phyloP scores from a whole-genome alignment of 768 basidiomycete species.

The Amanita phalloides region DNA sequence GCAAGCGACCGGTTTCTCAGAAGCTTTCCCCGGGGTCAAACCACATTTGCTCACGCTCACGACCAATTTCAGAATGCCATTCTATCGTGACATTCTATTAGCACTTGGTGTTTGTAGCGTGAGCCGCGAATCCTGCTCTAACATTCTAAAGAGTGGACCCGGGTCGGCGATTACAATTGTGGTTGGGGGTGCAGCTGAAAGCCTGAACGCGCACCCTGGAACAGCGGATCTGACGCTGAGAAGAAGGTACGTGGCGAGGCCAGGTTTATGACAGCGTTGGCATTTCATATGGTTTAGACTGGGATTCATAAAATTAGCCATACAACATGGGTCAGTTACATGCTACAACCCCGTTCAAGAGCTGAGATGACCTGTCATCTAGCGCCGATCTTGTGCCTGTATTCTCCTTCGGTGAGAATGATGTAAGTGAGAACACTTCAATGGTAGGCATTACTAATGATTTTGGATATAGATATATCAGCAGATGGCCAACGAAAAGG shows the following conservation, averaged over 20 bases:
- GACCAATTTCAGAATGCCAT: constrained; percentile 84
- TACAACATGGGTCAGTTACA: constrained; percentile 65
- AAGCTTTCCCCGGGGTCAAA: constrained; percentile 79
- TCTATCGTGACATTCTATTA: constrained; percentile 89
- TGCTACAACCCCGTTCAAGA: not conserved
- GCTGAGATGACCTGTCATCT: not conserved
- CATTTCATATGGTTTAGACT: constrained; percentile 31
- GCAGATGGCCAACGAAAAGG: constrained; percentile 93
- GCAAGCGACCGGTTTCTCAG: constrained; percentile 82
- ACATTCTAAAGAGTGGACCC: constrained; percentile 62
- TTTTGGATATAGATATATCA: constrained; percentile 66
- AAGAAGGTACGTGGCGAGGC: constrained; percentile 38
- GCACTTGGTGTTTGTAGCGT: constrained; percentile 88
- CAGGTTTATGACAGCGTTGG: not conserved
- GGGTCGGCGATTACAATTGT: constrained; percentile 84
- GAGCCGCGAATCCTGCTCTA: constrained; percentile 81
- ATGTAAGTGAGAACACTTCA: constrained; percentile 43
- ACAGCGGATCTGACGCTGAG: constrained; percentile 84
- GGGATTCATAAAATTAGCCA: constrained; percentile 93
- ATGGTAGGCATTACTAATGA: not conserved
- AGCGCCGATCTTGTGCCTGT: constrained; percentile 96
- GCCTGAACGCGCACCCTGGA: constrained; percentile 89
- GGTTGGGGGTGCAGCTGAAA: constrained; percentile 93
- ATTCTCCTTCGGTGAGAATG: constrained; percentile 98
- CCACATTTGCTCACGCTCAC: constrained; percentile 89